Base-by-base conservation (phyloP, 805 yeast species). In the Pichia pseudocactophila region DNA sequence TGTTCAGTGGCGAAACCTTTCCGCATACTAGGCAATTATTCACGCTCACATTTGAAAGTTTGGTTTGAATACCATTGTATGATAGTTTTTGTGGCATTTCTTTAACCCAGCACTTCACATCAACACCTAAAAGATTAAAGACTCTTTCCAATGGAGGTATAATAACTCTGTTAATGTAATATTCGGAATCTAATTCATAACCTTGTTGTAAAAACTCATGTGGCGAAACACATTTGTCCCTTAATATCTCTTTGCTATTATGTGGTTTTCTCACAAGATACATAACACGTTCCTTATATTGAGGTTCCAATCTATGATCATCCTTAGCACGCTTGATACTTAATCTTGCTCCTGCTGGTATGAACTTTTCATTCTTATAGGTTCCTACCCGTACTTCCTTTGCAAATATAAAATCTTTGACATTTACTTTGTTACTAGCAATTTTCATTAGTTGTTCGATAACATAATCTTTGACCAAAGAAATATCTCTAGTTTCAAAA, bases 271-370 rank as follows among this genome's bases (percentile, higher is more conserved):
- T 66, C 2, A 92, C 94, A 12, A 92, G 71, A 57, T 87, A 92
- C 0, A 95, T 92, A 0, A 92, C 86, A 37, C 97, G 66, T 58
- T 92, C 97, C 41, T 74, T 71, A 50, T 84, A 90, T 57, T 90
- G 96, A 0, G 97, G 96, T 52, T 77, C 88, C 1, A 81, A 71
- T 32, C 94, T 63, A 15, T 71, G 73, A 57, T 92, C 98, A 4
- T 67, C 58, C 26, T 70, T 71, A 59, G 78, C 73, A 45, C 70
- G 72, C 48, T 73, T 72, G 47, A 73, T 70, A n/a, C 92, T 82
- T 2, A 92, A 71, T 12, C 79, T 69, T 0, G 98, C 97, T 0
- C 97, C 97, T 0, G 97, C 92, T 0, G 98, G 98, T 2, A 87
- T 72, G 40, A 77, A 71, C 12, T 68, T 65, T 27, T 76, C 82